Conservation (phyloP, 371 early-diverging fungal species). For the Syncephalastrum monosporum region DNA sequence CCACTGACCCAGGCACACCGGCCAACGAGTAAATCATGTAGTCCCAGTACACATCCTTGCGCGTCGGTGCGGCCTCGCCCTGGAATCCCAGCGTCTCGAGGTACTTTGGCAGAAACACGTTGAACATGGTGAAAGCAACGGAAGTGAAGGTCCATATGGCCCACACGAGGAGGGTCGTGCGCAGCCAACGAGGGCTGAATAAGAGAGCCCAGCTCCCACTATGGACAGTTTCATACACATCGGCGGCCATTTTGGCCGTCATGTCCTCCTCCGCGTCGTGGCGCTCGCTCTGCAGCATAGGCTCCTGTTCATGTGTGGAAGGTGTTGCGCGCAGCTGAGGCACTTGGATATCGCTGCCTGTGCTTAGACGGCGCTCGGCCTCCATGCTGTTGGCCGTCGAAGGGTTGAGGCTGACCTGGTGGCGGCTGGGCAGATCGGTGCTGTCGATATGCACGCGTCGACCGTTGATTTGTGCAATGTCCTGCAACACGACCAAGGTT, state of each 20-base stretch:
- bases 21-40: conserved; percentile 73
- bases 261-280: neutral
- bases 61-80: conserved; percentile 34
- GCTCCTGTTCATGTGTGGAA: conserved; percentile 1
- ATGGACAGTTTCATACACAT: neutral
- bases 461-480: conserved; percentile 77
- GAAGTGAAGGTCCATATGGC: conserved; percentile 80
- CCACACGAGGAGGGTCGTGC: conserved; percentile 73
- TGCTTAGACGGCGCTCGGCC: conserved; percentile 5
- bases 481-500: conserved; percentile 69
- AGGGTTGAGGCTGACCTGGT: neutral
- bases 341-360: neutral
- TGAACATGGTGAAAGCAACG: conserved; percentile 83
- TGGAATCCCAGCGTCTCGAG: conserved; percentile 57
- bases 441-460: conserved; percentile 27
- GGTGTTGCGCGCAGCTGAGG: conserved; percentile 2
- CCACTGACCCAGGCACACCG: conserved; percentile 82
- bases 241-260: conserved; percentile 1
- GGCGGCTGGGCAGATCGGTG: conserved; percentile 24
- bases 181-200: conserved; percentile 49
- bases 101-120: conserved; percentile 78
- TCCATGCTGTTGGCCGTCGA: neutral
- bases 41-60: conserved; percentile 71
- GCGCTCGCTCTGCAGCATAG: conserved; percentile 4
- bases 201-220: conserved; percentile 21